A percentile compares a stretch with the other conserved stretches of the same genome.
phyloP scores from a whole-genome alignment of 169 alveolate genomes.

The Eimeria maxima region DNA sequence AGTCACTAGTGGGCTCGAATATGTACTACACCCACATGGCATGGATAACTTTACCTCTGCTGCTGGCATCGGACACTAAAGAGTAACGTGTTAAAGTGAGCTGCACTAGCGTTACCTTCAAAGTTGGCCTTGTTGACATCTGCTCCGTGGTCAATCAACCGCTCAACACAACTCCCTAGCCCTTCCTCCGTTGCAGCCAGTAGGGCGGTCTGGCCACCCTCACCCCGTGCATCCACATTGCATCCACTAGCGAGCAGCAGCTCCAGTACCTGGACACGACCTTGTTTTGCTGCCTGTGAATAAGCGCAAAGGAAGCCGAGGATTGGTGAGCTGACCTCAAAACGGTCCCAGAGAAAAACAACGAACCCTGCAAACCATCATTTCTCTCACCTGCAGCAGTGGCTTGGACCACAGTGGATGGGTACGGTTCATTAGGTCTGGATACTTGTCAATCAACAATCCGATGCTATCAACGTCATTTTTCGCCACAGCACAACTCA shows the following conservation, averaged over 20 bases:
- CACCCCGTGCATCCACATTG: constrained; percentile 72
- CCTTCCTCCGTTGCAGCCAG: constrained; percentile 93
- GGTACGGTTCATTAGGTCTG: constrained; percentile 89
- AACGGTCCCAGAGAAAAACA: not conserved
- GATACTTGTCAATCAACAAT: constrained; percentile 88
- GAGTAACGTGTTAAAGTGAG: not conserved
- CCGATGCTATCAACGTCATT: constrained; percentile 88
- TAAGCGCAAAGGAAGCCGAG: not conserved
- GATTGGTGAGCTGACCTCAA: not conserved
- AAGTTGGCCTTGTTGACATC: constrained; percentile 78
- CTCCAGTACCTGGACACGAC: constrained; percentile 76
- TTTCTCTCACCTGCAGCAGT: constrained; percentile 90
- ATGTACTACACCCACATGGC: not conserved
- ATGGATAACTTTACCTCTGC: not conserved
- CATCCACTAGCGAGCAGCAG: constrained; percentile 75
- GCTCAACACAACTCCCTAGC: constrained; percentile 86
- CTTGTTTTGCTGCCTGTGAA: constrained; percentile 83
- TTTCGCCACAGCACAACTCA: constrained; percentile 90
- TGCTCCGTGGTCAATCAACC: constrained; percentile 81
- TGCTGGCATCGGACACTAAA: not conserved
- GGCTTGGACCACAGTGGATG: constrained; percentile 94
- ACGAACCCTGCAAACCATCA: constrained; percentile 48
- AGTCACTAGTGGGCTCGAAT: not conserved
- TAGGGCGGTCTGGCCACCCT: constrained; percentile 86
- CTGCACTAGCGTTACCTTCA: constrained; percentile 42